Evolutionary conservation across 306 rosid genomes (phyloP), one percentile per base, ranked within the genome.

Genomic region (Arachis hypogaea): DNA sequence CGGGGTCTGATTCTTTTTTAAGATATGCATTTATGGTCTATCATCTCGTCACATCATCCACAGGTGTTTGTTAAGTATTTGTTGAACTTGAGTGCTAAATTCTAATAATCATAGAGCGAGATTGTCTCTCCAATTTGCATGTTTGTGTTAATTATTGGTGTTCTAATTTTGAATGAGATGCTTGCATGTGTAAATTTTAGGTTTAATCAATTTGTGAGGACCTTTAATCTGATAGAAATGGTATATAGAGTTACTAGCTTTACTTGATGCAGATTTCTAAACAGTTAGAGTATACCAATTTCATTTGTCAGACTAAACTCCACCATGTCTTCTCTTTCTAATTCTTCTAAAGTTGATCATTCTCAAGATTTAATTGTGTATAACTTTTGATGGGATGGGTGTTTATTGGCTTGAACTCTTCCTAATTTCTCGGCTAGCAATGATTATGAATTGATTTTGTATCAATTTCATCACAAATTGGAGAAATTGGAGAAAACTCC

Each of bases 201-300:
- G 41, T 59, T 59, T 59, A 56, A 42, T 42, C 45, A 42, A 6
- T 42, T 42, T 42, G 12, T 46, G 50, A 46, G 50, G 50, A 9
- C 11, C 11, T 61, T 59, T 59, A 43, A 60, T 60, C 14, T 14
- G 36, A 60, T 60, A 40, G 45, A 60, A 42, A 63, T 63, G 51
- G n/a, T 29, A 60, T 60, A 12, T 60, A 6, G 46, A 40, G 4
- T 12, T 29, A 61, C 33, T 11, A 14, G 33, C 33, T 54, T 10
- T 9, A 16, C 70, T 45, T 45, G 70, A 67, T 49, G 45, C 29
- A 2, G 18, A 47, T 47, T 7, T 22, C 22, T 11, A 4, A 49
- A 44, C 58, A 66, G 6, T 0, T 46, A 46, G 9, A 46, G 3
- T 46, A 46, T 46, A 1, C 11, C 11, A 8, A 9, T 14, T 14